These are phyloP conservation scores for Xanthoconium purpureum DNA, from an alignment of 768 basidiomycete species.

Conservation along the genomic window DNA sequence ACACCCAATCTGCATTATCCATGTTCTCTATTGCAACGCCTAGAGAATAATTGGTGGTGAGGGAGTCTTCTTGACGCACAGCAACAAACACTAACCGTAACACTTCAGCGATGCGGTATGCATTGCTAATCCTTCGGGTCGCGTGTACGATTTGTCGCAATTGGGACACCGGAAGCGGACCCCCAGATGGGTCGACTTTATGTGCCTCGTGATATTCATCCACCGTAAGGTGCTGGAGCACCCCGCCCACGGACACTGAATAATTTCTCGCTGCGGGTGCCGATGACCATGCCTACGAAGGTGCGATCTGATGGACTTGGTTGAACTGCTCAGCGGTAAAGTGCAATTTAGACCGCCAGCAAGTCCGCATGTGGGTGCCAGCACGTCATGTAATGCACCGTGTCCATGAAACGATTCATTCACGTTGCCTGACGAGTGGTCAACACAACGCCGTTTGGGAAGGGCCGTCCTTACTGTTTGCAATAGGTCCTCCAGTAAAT, in stretches of 20 bases:
- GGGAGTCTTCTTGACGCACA: too few species aligned
- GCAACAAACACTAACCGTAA: background rate
- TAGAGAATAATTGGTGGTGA: too few species aligned
- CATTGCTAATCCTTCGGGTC: background rate
- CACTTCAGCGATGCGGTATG: conserved; percentile 8
- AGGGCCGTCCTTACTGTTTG: background rate
- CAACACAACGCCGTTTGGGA: background rate
- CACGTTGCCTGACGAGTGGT: background rate
- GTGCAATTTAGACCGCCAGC: conserved; percentile 2
- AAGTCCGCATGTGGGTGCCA: conserved; percentile 3
- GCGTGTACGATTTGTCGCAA: too few species aligned
- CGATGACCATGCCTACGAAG: conserved; percentile 15
- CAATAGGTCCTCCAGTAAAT: background rate
- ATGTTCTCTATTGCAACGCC: too few species aligned
- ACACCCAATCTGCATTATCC: too few species aligned
- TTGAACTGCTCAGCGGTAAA: background rate
- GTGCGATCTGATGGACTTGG: conserved; percentile 8
- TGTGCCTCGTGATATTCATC: conserved; percentile 15
- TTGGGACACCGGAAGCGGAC: conserved; percentile 5
- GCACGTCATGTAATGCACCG: background rate
- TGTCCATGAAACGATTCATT: background rate
- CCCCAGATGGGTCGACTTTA: conserved; percentile 13
- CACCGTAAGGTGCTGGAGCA: conserved; percentile 9
- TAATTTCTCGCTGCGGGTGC: background rate
- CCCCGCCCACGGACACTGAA: conserved; percentile 14